Evolutionary conservation across 1,139 yeast genomes (phyloP), one percentile per base, ranked within the genome.

Genomic region (Petasospora fabianii): DNA sequence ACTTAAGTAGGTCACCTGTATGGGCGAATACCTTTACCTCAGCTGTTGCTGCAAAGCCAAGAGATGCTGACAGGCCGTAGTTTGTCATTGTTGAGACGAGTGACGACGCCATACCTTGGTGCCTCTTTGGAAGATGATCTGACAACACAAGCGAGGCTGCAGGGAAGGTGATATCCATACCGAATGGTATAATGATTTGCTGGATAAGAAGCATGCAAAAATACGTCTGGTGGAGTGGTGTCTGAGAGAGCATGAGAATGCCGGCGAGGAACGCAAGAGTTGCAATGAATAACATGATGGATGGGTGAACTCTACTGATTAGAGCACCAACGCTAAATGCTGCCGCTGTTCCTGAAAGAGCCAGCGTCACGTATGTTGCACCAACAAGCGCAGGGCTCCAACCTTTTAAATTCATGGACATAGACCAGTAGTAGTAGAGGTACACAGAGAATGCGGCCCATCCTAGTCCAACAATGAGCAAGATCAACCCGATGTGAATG

Each of bases 41-140:
- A 4, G 74, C 74, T 11, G 75, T 69, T 15, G 69, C 66, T 7
- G 72, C 73, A 31, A 75, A 62, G n/a, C 78, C 80, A 31, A 76
- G 60, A 38, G 73, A 68, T 8, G 75, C 55, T 0, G 80, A 71
- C 48, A 72, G 76, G 2, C 78, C 71, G 46, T 75, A 75, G 52
- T 74, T 75, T 11, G 72, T 67, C 44, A 74, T 71, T 0, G 82
- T 76, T 19, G 75, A 63, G 2, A 75, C 76, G 38, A 75, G 56
- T 1, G 80, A 75, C 1, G 80, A 80, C 1, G 80, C 80, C 75
- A 76, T 73, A 22, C 81, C 81, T 55, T 76, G 82, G 44, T 73
- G 72, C 39, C 66, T 64, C 40, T 58, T 53, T 0, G 81, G 80
- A 29, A 76, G 55, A 32, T 57, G 63, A 45, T 76, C 77, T 10